A percentile compares a stretch with the other conserved stretches of the same genome.
phyloP scores from a whole-genome alignment of 768 basidiomycete genomes.

The Phaeotremella skinneri region DNA sequence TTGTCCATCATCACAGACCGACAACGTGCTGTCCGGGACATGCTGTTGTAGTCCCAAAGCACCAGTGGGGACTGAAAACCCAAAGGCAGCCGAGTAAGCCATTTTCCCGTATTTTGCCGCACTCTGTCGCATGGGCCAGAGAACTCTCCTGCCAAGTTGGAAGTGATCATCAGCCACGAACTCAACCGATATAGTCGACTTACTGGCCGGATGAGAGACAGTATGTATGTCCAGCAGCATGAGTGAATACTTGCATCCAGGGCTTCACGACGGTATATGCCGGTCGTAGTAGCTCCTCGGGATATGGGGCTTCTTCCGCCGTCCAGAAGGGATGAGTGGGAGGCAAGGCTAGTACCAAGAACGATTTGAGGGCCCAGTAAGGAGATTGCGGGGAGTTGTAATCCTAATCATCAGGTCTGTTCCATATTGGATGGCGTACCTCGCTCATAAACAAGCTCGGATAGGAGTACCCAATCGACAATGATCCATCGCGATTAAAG shows the following conservation, averaged over 20 bases:
- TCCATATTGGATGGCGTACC: slow-evolving; percentile 13
- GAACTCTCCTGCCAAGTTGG: slow-evolving; percentile 8
- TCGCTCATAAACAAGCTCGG: slow-evolving; percentile 68
- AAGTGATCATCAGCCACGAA: not conserved
- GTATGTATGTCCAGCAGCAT: slow-evolving; percentile 58
- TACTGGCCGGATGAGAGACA: slow-evolving; percentile 68
- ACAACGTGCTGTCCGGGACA: slow-evolving; percentile 66
- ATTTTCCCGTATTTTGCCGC: slow-evolving; percentile 71
- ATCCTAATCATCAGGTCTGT: slow-evolving; percentile 10
- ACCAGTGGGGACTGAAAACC: slow-evolving; percentile 68
- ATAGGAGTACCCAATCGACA: slow-evolving; percentile 68
- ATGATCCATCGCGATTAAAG: slow-evolving; percentile 61
- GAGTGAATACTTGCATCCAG: slow-evolving; percentile 35
- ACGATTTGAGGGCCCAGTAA: slow-evolving; percentile 76
- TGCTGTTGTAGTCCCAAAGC: slow-evolving; percentile 66
- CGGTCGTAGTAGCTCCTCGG: slow-evolving; percentile 53
- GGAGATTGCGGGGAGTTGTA: slow-evolving; percentile 59
- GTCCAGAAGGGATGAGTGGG: slow-evolving; percentile 70
- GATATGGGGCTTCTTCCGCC: slow-evolving; percentile 63
- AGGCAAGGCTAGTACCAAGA: slow-evolving; percentile 64
- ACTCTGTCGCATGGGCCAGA: slow-evolving; percentile 13
- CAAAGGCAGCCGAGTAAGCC: slow-evolving; percentile 70
- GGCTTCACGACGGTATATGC: slow-evolving; percentile 19
- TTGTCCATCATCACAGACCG: slow-evolving; percentile 62
- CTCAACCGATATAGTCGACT: slow-evolving; percentile 2